Evolutionary conservation across 148 eudicot species (phyloP).

Genomic region (Drosera capensis): DNA sequence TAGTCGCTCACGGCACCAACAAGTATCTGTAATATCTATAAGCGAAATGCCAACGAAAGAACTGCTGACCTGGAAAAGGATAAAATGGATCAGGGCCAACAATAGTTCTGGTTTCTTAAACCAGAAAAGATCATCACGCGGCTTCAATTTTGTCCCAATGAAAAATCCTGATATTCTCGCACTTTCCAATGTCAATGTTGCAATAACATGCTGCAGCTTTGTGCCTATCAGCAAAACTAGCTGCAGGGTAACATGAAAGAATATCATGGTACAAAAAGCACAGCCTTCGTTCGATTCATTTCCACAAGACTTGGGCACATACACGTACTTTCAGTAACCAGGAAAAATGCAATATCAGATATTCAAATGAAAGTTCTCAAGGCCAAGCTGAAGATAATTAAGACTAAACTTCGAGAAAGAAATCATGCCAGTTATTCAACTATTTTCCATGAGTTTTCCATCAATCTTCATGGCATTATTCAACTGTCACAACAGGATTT

Average conservation of each 20-base stretch:
- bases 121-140: conserved; percentile 96
- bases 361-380: too few species aligned
- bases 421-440: too few species aligned
- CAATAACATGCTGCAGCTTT: conserved; percentile 79
- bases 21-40: background rate
- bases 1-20: background rate
- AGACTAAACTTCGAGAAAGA: too few species aligned
- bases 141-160: conserved; percentile 48
- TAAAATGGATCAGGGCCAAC: conserved; percentile 79
- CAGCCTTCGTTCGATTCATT: too few species aligned
- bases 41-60: background rate
- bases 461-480: too few species aligned
- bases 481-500: too few species aligned
- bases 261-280: too few species aligned
- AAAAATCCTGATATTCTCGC: conserved; percentile 56
- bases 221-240: conserved; percentile 78
- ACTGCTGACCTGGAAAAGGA: conserved; percentile 84
- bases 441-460: too few species aligned
- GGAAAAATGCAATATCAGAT: too few species aligned
- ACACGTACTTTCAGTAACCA: too few species aligned
- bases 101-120: conserved; percentile 76
- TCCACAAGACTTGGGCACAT: too few species aligned
- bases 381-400: too few species aligned
- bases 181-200: conserved; percentile 86
- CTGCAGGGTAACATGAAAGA: conserved; percentile 33